Conservation (phyloP, 2,329 filamentous ascomycete species). For the Cryphonectria radicalis region DNA sequence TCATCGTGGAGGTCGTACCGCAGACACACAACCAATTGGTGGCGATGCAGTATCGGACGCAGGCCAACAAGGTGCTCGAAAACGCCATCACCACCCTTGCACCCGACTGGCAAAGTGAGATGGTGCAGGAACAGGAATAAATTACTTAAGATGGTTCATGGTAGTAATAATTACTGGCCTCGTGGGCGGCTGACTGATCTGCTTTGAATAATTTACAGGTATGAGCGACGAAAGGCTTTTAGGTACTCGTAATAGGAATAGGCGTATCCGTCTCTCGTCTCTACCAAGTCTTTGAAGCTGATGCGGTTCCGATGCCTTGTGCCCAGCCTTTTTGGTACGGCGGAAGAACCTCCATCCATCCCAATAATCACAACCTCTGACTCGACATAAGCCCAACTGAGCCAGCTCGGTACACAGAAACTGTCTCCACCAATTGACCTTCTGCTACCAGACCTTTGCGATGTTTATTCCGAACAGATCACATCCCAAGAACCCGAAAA, state of each 20-base stretch:
- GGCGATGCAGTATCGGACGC: conserved; percentile 52
- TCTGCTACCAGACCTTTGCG: background rate
- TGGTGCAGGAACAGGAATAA: background rate
- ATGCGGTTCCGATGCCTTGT: background rate
- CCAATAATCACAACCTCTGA: background rate
- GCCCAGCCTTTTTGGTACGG: background rate
- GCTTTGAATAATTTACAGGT: background rate
- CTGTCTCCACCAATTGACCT: background rate
- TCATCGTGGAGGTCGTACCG: conserved; percentile 32
- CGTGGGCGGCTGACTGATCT: background rate
- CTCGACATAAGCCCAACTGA: background rate
- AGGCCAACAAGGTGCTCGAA: conserved; percentile 53
- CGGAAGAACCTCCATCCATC: background rate
- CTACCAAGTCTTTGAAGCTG: background rate
- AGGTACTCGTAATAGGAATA: background rate
- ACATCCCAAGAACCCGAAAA: background rate
- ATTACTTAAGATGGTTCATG: background rate
- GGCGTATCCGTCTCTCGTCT: background rate
- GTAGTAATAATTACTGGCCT: too few species aligned
- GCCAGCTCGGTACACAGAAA: background rate
- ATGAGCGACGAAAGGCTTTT: background rate
- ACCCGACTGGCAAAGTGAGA: conserved; percentile 20
- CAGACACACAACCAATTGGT: conserved; percentile 51
- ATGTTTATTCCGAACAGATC: background rate
- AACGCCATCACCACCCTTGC: conserved; percentile 38